Evolutionary conservation across 208 protist genomes (phyloP), one percentile per base, ranked within the genome.

Genomic region (Crithidia expoeki): DNA sequence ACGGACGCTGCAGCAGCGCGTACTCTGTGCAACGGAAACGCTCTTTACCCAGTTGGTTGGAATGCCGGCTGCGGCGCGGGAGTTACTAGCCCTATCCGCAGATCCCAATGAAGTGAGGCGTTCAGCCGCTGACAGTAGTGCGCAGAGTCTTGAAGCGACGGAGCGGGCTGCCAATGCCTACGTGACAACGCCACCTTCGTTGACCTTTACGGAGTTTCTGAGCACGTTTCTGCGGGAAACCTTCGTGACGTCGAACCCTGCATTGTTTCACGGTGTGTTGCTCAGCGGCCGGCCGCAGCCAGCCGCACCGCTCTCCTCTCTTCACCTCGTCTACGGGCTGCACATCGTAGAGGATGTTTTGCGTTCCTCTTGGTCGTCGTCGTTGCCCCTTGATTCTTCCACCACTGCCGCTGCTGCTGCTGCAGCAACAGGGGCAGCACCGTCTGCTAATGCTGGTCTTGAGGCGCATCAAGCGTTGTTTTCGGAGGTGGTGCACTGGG

Each of bases 1-100:
- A 44, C 81, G 72, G 19, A 27, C 51, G 46, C 78, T 87, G 23
- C 81, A 87, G 78, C 81, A 83, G 46, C 68, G 79, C 53, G 79
- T 81, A 5, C 50, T 87, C 58, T 79, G 78, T 55, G 58, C 66
- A 7, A 59, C 65, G 10, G 81, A 83, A 49, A 17, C 6, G 1
- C 60, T 69, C 58, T 68, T 87, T 40, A 69, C 34, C 10, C 49
- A 57, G 42, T 64, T 74, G 27, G 53, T 72, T 14, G 81, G 81
- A 40, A 70, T 87, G 38, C 81, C 81, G 17, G 4, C 59, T 27
- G 65, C 72, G 4, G 60, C 76, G 46, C 67, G 72, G 9, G 9
- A 33, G 27, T 51, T 64, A 9, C 40, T 83, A 21, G 52, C n/a
- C 33, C 27, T 55, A 11, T 40, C 62, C 12, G 40, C 34, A 16